A percentile compares a stretch with the other conserved stretches of the same genome.
These are phyloP conservation scores for Microcera coccophila DNA, from an alignment of 2,329 filamentous ascomycete genomes.

Conservation along the genomic window DNA sequence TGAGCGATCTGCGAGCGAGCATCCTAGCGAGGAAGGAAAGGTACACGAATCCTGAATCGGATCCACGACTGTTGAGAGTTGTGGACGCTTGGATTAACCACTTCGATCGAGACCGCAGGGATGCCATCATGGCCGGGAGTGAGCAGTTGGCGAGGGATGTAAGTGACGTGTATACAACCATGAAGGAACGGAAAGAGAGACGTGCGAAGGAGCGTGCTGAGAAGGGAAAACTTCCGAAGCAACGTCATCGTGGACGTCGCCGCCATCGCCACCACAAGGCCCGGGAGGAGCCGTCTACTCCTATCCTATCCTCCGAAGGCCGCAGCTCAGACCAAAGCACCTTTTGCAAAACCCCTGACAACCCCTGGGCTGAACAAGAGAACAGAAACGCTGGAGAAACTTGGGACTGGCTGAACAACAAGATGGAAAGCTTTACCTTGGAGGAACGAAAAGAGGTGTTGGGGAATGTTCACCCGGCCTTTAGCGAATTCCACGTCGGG, in stretches of 20 bases:
- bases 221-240: neutral
- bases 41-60: slow-evolving; percentile 11
- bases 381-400: slow-evolving; percentile 7
- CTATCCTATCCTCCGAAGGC: neutral
- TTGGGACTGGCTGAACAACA: slow-evolving; percentile 15
- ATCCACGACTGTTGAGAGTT: slow-evolving; percentile 37
- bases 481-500: slow-evolving; percentile 14
- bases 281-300: neutral
- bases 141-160: slow-evolving; percentile 12
- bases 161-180: neutral
- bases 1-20: slow-evolving; percentile 45
- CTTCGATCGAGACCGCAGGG: slow-evolving; percentile 18
- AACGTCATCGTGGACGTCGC: neutral
- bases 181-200: slow-evolving; percentile 3
- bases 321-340: neutral
- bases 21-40: slow-evolving; percentile 36
- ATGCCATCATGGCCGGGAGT: slow-evolving; percentile 10
- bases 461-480: slow-evolving; percentile 14
- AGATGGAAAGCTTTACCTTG: slow-evolving; percentile 10
- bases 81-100: slow-evolving; percentile 44
- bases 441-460: slow-evolving; percentile 11
- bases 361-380: neutral
- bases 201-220: neutral
- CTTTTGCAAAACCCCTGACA: neutral
- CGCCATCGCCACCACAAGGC: neutral